Percentiles rank a stretch among this genome's conserved stretches.
These are phyloP conservation scores for Ceratobasidium sp. DNA, from an alignment of 1,284 basidiomycete genomes.

Conservation along the genomic window DNA sequence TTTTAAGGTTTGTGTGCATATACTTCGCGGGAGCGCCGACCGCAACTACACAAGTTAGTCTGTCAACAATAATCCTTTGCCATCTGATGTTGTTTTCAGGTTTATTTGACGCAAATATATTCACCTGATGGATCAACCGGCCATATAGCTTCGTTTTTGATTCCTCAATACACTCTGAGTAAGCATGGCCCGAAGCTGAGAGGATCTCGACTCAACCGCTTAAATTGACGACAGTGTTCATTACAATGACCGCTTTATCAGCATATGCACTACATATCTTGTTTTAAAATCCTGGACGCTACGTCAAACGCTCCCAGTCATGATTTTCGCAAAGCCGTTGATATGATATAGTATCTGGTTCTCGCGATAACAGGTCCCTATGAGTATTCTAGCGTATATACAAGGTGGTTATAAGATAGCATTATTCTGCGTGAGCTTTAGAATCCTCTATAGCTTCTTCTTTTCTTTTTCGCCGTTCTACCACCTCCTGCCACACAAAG, in stretches of 20 bases:
- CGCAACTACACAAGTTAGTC: conserved; percentile 62
- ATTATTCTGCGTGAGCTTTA: no score
- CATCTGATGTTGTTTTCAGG: not conserved
- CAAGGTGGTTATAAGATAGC: no score
- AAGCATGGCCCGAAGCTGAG: not conserved
- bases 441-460: not conserved
- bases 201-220: not conserved
- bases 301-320: not conserved
- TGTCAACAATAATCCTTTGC: no score
- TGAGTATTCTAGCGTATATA: no score
- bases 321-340: not conserved
- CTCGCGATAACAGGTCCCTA: no score
- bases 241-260: conserved; percentile 26
- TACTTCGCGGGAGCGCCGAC: conserved; percentile 71
- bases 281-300: not conserved
- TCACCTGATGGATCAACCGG: conserved; percentile 10
- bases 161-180: conserved; percentile 28
- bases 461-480: not conserved
- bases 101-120: conserved; percentile 17
- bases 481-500: not conserved
- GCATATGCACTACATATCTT: conserved; percentile 18
- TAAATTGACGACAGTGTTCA: not conserved
- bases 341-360: not conserved
- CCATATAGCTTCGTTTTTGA: conserved; percentile 6
- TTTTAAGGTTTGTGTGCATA: conserved; percentile 73